Evolutionary conservation across 208 protist genomes (phyloP).

Genomic region (Zelonia costaricensis): DNA sequence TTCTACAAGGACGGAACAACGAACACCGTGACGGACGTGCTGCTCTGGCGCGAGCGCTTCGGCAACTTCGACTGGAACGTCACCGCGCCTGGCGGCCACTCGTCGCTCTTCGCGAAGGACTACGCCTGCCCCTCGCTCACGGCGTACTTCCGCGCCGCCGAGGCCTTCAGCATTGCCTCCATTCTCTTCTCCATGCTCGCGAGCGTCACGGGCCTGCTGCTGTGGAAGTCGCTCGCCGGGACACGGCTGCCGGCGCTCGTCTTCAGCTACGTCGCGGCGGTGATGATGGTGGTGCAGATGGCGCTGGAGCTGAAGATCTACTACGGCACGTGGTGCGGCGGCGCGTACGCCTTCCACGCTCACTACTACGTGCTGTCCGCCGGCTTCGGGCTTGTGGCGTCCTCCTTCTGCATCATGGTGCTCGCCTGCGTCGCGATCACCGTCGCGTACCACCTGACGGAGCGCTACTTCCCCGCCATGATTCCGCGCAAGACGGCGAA

Average conservation of each 20-base stretch:
- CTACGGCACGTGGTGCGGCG: slow-evolving; percentile 65
- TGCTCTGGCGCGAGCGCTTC: slow-evolving; percentile 55
- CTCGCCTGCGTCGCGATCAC: slow-evolving; percentile 38
- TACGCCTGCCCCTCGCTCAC: slow-evolving; percentile 37
- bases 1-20: slow-evolving; percentile 71
- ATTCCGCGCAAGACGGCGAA: slow-evolving; percentile 37
- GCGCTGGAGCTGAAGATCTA: slow-evolving; percentile 63
- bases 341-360: slow-evolving; percentile 43
- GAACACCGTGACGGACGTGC: slow-evolving; percentile 43
- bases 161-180: slow-evolving; percentile 57
- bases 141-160: slow-evolving; percentile 46
- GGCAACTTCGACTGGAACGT: slow-evolving; percentile 56
- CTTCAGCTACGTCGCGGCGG: slow-evolving; percentile 40
- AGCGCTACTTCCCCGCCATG: slow-evolving; percentile 51
- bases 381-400: slow-evolving; percentile 58
- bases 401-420: slow-evolving; percentile 48
- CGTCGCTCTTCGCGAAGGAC: slow-evolving; percentile 29
- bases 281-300: slow-evolving; percentile 48
- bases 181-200: slow-evolving; percentile 41
- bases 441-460: slow-evolving; percentile 40
- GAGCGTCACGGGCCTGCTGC: slow-evolving; percentile 36
- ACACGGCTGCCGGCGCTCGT: slow-evolving; percentile 42
- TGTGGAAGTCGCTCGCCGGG: slow-evolving; percentile 54
- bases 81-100: slow-evolving; percentile 17
- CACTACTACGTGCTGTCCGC: slow-evolving; percentile 57